Evolutionary conservation across 441 rosid species (phyloP).

Genomic region (Jatropha multifida): DNA sequence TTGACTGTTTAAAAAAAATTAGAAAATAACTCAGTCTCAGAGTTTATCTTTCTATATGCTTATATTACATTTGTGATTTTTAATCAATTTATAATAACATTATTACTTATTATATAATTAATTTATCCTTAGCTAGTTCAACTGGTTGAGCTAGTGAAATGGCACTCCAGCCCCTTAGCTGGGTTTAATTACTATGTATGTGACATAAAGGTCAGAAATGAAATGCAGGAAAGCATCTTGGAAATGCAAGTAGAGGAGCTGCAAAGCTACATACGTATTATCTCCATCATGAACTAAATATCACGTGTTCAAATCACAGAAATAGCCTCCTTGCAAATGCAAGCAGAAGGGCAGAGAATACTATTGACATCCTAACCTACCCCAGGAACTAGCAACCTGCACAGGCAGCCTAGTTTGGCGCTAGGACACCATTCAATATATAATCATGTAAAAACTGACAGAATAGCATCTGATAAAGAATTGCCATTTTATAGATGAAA

Average conservation of each 20-base stretch:
- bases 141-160: no score
- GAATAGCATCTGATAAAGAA: not conserved
- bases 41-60: no score
- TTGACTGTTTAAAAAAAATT: no score
- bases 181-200: not conserved
- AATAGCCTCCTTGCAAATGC: not conserved
- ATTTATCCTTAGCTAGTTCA: no score
- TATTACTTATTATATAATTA: no score
- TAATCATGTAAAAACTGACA: not conserved
- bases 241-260: not conserved
- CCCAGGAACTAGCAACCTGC: not conserved
- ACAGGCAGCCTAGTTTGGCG: not conserved
- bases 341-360: not conserved
- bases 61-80: no score
- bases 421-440: not conserved
- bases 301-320: not conserved
- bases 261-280: not conserved
- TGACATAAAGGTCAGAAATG: not conserved
- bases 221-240: conserved; percentile 5
- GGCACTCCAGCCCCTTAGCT: no score
- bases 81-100: no score
- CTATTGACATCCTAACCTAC: not conserved
- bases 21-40: no score
- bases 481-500: not conserved
- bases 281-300: not conserved